Conservation (phyloP, 495 filamentous ascomycete species). For the Podospora australis region DNA sequence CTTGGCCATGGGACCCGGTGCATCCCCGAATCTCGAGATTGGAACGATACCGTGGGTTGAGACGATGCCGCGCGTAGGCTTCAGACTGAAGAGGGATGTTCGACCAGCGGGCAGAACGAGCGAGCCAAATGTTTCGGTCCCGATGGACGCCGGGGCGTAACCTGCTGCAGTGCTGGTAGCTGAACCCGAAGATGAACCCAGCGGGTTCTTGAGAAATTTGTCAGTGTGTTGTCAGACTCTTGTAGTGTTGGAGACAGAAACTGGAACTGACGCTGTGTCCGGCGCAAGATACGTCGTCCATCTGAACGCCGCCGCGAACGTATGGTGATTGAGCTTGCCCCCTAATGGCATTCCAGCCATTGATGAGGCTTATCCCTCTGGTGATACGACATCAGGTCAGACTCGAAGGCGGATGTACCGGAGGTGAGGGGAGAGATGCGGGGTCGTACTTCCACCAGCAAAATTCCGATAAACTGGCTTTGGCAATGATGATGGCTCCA, state of each 20-base stretch:
- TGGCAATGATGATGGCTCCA: conserved; percentile 43
- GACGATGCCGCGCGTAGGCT: conserved; percentile 7
- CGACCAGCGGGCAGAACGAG: conserved; percentile 34
- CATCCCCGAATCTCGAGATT: conserved; percentile 23
- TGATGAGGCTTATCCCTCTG: conserved; percentile 25
- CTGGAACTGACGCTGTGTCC: conserved; percentile 20
- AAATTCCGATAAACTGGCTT: conserved; percentile 34
- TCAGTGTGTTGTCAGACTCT: neutral
- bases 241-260: neutral
- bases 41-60: conserved; percentile 10
- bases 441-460: neutral
- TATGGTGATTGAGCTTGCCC: conserved; percentile 43
- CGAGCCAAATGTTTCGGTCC: conserved; percentile 44
- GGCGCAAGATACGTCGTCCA: conserved; percentile 18
- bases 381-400: conserved; percentile 17
- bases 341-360: conserved; percentile 39
- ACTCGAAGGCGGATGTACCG: neutral
- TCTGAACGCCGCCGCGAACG: conserved; percentile 25
- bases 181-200: conserved; percentile 45
- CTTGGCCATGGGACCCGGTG: conserved; percentile 32
- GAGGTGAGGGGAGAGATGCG: neutral
- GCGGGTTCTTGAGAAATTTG: conserved; percentile 24
- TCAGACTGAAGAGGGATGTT: conserved; percentile 36
- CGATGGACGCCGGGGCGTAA: conserved; percentile 37
- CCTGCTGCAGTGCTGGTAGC: conserved; percentile 41